A percentile compares a stretch with the other conserved stretches of the same genome.
Conservation (phyloP, 2,329 filamentous ascomycete genomes). For the Paecilomyces dactylethromorphus region DNA sequence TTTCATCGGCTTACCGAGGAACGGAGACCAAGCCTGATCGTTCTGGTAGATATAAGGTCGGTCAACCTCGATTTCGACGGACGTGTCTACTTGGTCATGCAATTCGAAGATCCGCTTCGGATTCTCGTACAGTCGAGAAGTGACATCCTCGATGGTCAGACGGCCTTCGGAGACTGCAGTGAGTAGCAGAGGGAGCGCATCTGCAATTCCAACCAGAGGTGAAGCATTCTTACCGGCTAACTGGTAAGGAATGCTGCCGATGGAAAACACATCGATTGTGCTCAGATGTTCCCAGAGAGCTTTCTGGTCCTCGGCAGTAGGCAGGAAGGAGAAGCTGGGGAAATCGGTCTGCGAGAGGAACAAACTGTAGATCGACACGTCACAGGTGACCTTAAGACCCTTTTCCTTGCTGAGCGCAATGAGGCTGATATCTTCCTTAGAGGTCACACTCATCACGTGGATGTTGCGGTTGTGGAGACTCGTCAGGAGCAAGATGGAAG, state of each 20-base stretch:
- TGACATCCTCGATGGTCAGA: constrained; percentile 68
- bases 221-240: constrained; percentile 55
- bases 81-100: constrained; percentile 68
- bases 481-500: constrained; percentile 71
- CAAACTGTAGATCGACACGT: constrained; percentile 72
- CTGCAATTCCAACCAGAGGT: constrained; percentile 61
- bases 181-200: constrained; percentile 67
- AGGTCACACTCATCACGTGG: constrained; percentile 74
- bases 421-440: constrained; percentile 69
- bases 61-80: constrained; percentile 69
- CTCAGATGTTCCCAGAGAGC: constrained; percentile 68
- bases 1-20: constrained; percentile 61
- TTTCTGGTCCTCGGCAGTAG: constrained; percentile 62
- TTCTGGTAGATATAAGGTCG: constrained; percentile 57
- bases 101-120: constrained; percentile 76
- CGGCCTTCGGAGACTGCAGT: constrained; percentile 69
- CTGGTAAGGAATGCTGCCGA: constrained; percentile 73
- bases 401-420: constrained; percentile 74
- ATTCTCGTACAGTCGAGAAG: constrained; percentile 65
- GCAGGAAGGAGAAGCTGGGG: constrained; percentile 58
- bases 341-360: constrained; percentile 68
- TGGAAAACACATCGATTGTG: constrained; percentile 71
- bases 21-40: constrained; percentile 59
- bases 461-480: constrained; percentile 72
- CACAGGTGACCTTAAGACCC: constrained; percentile 74